Evolutionary conservation across 2,329 filamentous ascomycete genomes (phyloP).

Genomic region (Neoascochyta sp.): DNA sequence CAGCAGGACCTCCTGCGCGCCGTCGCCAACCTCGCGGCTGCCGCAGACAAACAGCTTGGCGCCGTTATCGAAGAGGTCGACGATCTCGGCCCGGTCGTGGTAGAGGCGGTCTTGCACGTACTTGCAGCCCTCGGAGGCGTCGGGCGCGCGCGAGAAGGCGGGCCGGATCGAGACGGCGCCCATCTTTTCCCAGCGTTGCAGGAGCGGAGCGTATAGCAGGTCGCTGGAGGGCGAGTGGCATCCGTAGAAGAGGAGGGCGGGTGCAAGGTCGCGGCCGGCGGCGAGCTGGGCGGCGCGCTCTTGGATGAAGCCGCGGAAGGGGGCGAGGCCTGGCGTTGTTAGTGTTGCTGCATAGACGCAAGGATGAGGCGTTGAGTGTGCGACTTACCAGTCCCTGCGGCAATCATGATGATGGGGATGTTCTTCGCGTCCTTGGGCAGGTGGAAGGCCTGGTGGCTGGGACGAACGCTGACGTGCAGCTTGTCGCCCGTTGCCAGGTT

Average conservation of each 20-base stretch:
- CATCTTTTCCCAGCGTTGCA: constrained; percentile 56
- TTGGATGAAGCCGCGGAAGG: constrained; percentile 45
- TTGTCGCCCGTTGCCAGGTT: constrained; percentile 41
- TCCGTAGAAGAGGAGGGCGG: constrained; percentile 63
- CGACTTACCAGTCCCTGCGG: constrained; percentile 29
- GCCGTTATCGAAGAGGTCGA: constrained; percentile 46
- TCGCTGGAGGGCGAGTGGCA: constrained; percentile 56
- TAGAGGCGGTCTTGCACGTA: constrained; percentile 54
- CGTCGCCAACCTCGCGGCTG: constrained; percentile 47
- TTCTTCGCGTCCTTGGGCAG: constrained; percentile 42
- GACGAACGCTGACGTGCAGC: constrained; percentile 43
- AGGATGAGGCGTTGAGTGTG: background rate
- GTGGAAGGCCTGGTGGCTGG: constrained; percentile 43
- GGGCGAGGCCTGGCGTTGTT: constrained; percentile 37
- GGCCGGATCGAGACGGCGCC: constrained; percentile 61
- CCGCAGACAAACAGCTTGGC: constrained; percentile 65
- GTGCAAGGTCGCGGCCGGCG: constrained; percentile 53
- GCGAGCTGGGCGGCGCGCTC: constrained; percentile 41
- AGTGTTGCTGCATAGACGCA: constrained; percentile 36
- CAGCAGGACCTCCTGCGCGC: constrained; percentile 42
- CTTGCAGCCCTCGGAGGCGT: constrained; percentile 47
- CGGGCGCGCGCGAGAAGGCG: constrained; percentile 53
- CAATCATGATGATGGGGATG: constrained; percentile 42
- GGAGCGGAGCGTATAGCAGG: constrained; percentile 57
- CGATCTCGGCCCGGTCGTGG: constrained; percentile 45